Conservation (phyloP, 1,284 basidiomycete species). For the Apiotrichum porosum region DNA sequence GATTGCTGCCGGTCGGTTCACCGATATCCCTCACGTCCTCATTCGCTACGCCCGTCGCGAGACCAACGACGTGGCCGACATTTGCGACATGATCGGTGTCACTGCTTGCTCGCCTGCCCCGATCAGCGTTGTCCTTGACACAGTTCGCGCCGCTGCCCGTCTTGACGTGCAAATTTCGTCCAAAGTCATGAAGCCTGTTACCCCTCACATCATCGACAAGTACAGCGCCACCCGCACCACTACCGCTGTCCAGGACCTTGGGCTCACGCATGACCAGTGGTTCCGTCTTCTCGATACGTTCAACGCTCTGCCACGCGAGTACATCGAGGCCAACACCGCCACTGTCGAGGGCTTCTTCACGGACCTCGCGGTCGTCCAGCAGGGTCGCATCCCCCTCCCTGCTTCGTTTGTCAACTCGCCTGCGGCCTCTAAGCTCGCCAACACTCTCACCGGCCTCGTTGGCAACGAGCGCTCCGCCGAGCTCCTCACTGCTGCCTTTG, state of each 20-base stretch:
- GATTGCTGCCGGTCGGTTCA: conserved; percentile 6
- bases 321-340: conserved; percentile 21
- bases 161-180: conserved; percentile 9
- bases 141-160: conserved; percentile 13
- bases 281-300: conserved; percentile 17
- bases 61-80: neutral
- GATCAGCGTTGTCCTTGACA: conserved; percentile 9
- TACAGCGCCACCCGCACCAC: conserved; percentile 11
- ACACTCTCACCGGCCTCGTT: conserved; percentile 17
- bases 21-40: conserved; percentile 11
- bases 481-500: conserved; percentile 22
- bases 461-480: conserved; percentile 40
- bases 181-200: conserved; percentile 5
- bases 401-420: conserved; percentile 24
- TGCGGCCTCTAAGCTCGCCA: conserved; percentile 44
- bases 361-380: conserved; percentile 37
- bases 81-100: neutral
- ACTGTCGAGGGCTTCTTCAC: conserved; percentile 56
- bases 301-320: neutral
- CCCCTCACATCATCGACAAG: conserved; percentile 19
- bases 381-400: conserved; percentile 32
- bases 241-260: neutral
- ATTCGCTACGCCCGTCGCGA: neutral
- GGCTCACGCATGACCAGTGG: conserved; percentile 4
- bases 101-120: conserved; percentile 9